These are phyloP conservation scores for Sugiyamaella marilandica DNA, from an alignment of 805 yeast genomes.

Conservation along the genomic window DNA sequence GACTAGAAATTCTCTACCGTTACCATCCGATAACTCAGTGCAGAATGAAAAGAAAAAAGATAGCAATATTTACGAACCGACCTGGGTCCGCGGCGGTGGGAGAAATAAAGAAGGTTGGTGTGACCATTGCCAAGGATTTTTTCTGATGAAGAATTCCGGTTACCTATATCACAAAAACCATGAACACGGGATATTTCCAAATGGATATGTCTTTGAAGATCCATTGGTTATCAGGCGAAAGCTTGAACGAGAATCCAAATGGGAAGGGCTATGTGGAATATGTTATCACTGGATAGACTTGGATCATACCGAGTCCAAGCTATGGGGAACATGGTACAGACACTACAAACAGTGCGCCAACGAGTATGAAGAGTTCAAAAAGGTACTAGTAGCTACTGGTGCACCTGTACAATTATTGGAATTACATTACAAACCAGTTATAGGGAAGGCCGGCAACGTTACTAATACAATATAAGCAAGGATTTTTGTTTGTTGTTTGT, in stretches of 20 bases:
- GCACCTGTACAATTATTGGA: constrained; percentile 23
- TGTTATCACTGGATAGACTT: constrained; percentile 27
- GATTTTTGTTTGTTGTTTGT: too few relatives aligned
- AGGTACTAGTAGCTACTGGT: constrained; percentile 19
- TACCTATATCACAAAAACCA: constrained; percentile 26
- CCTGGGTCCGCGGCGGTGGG: constrained; percentile 19
- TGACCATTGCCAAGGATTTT: constrained; percentile 18
- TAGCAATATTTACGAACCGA: constrained; percentile 19
- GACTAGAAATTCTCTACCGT: constrained; percentile 4
- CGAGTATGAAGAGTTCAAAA: constrained; percentile 24
- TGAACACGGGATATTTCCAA: constrained; percentile 26
- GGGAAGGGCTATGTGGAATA: constrained; percentile 28
- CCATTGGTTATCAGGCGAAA: constrained; percentile 23
- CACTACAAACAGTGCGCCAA: constrained; percentile 25
- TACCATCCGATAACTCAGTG: neutral
- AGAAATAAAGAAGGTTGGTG: constrained; percentile 23
- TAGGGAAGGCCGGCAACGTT: neutral
- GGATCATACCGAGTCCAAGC: constrained; percentile 19
- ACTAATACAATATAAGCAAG: neutral
- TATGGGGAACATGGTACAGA: constrained; percentile 28
- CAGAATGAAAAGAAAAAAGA: constrained; percentile 11
- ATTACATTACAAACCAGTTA: constrained; percentile 15
- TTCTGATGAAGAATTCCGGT: constrained; percentile 22
- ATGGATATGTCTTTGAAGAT: constrained; percentile 23
- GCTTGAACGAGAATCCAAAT: constrained; percentile 19